Evolutionary conservation across 78 protist genomes (phyloP).

Genomic region (Chrysochromulina tobinii): DNA sequence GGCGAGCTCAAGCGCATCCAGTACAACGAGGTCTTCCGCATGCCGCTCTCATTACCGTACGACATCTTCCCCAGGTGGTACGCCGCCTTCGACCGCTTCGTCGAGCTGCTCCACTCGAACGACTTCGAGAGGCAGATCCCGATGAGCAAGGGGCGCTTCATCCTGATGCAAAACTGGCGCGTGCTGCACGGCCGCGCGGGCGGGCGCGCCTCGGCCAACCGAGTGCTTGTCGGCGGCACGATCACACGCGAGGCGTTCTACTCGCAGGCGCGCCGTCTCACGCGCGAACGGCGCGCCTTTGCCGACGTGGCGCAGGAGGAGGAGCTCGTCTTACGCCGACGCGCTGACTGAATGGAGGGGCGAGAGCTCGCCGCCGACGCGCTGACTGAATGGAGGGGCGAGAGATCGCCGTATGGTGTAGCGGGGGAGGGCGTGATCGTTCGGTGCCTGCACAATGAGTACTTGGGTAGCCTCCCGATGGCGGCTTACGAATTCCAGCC

Average conservation of each 20-base stretch:
- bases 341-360: too few relatives aligned
- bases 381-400: too few relatives aligned
- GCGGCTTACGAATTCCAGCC: too few relatives aligned
- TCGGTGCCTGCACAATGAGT: too few relatives aligned
- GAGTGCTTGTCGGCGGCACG: neutral
- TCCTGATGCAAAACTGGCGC: neutral
- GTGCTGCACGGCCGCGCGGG: neutral
- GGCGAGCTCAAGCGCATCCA: neutral
- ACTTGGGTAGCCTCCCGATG: too few relatives aligned
- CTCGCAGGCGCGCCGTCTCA: too few relatives aligned
- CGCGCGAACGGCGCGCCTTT: too few relatives aligned
- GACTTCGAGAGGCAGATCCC: neutral
- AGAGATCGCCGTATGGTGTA: too few relatives aligned
- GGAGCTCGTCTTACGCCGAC: too few relatives aligned
- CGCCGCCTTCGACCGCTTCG: neutral
- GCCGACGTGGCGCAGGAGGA: too few relatives aligned
- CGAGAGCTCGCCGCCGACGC: too few relatives aligned
- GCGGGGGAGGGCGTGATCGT: too few relatives aligned
- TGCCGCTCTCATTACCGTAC: neutral
- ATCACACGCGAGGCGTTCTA: neutral
- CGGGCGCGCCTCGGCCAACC: neutral
- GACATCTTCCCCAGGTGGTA: neutral
- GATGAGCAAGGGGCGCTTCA: neutral
- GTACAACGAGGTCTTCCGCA: neutral
- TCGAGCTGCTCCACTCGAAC: neutral